Conservation (phyloP, 176 grass and related monocot genomes). For the Tillandsia fasciculata region DNA sequence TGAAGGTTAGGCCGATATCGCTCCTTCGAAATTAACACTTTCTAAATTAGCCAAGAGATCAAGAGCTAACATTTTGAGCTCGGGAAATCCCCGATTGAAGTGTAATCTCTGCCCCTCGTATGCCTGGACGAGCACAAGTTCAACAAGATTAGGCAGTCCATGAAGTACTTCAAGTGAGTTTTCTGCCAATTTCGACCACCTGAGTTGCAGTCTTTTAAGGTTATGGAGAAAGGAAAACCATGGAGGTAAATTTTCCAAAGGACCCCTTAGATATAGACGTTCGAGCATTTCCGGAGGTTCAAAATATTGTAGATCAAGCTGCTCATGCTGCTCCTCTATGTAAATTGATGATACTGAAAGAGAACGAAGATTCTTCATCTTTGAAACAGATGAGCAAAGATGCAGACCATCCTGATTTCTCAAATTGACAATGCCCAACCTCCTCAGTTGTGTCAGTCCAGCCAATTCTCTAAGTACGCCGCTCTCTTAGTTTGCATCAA, state of each 20-base stretch:
- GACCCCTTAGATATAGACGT: slow-evolving; percentile 30
- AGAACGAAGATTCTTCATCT: slow-evolving; percentile 23
- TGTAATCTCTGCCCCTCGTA: slow-evolving; percentile 17
- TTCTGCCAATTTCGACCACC: slow-evolving; percentile 25
- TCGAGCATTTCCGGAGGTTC: slow-evolving; percentile 3
- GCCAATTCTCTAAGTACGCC: slow-evolving; percentile 19
- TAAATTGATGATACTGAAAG: slow-evolving; percentile 22
- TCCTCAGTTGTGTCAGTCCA: slow-evolving; percentile 24
- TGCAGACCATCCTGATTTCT: slow-evolving; percentile 16
- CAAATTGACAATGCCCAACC: slow-evolving; percentile 35
- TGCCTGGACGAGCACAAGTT: slow-evolving; percentile 30
- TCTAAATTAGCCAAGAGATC: slow-evolving; percentile 22
- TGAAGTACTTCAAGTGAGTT: slow-evolving; percentile 30
- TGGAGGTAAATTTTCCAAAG: slow-evolving; percentile 22
- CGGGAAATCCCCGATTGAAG: slow-evolving; percentile 27
- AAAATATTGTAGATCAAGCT: slow-evolving; percentile 17
- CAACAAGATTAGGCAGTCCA: slow-evolving; percentile 19
- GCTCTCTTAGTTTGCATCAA: slow-evolving; percentile 25
- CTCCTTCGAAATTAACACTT: slow-evolving; percentile 18
- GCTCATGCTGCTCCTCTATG: slow-evolving; percentile 23
- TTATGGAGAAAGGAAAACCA: slow-evolving; percentile 25
- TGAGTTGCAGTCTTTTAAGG: slow-evolving; percentile 30
- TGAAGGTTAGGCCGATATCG: slow-evolving; percentile 34
- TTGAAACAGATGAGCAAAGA: slow-evolving; percentile 21
- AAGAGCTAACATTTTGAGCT: slow-evolving; percentile 28